Conservation (phyloP, 495 filamentous ascomycete species). For the Daldinia loculata region DNA sequence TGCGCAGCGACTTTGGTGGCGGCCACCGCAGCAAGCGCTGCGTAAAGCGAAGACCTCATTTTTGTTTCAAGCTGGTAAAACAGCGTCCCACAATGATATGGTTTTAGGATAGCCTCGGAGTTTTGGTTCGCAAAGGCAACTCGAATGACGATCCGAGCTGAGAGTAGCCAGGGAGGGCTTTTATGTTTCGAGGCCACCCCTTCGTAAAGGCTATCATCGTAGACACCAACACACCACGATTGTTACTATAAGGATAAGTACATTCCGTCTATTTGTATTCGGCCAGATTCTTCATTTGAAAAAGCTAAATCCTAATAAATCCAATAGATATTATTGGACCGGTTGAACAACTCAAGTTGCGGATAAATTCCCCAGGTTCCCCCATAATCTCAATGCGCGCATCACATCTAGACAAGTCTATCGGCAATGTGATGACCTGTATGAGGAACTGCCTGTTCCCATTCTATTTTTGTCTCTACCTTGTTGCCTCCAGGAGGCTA, state of each 20-base stretch:
- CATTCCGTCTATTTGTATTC: conserved; percentile 35
- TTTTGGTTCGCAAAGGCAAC: conserved; percentile 28
- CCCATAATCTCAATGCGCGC: conserved; percentile 26
- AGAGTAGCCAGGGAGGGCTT: conserved; percentile 23
- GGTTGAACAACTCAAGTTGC: conserved; percentile 27
- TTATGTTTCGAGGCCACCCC: conserved; percentile 27
- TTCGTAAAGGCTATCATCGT: not conserved
- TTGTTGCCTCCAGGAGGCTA: not conserved
- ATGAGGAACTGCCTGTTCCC: not conserved
- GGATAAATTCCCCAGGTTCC: conserved; percentile 47
- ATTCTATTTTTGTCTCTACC: conserved; percentile 25
- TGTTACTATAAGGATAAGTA: conserved; percentile 27
- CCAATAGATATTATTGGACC: conserved; percentile 34
- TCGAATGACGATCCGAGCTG: conserved; percentile 31
- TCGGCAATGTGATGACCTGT: conserved; percentile 27
- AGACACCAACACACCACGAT: conserved; percentile 5
- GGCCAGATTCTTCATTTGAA: conserved; percentile 36
- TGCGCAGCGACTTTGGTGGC: conserved; percentile 49
- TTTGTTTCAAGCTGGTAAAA: conserved; percentile 34
- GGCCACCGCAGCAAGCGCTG: conserved; percentile 37
- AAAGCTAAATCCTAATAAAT: conserved; percentile 33
- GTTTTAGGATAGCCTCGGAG: not conserved
- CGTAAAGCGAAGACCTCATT: conserved; percentile 48
- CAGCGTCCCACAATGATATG: not conserved
- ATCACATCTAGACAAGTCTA: conserved; percentile 4